phyloP scores from a whole-genome alignment of 331 rosid species.

The Acacia concinna region DNA sequence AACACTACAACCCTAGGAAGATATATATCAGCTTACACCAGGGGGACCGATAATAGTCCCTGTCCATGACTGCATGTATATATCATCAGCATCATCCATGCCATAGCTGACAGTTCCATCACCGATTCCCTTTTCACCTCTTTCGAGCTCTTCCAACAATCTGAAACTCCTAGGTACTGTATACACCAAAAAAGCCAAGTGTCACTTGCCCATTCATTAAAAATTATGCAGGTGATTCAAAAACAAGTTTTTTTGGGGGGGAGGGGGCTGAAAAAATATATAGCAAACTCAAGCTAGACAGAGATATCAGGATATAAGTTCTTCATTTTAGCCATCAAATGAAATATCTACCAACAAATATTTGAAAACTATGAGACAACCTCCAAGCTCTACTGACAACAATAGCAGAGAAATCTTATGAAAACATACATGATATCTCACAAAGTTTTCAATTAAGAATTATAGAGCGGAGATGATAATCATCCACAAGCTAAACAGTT shows the following conservation, averaged over 20 bases:
- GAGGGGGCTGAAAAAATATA: neutral
- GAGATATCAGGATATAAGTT: neutral
- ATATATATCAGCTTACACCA: constrained; percentile 55
- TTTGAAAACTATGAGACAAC: neutral
- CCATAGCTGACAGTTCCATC: constrained; percentile 99
- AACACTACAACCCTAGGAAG: neutral
- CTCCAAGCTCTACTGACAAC: neutral
- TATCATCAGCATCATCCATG: constrained; percentile 97
- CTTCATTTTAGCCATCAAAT: neutral
- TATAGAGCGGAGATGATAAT: neutral
- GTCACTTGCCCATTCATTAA: neutral
- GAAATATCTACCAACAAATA: neutral
- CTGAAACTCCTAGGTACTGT: constrained; percentile 96
- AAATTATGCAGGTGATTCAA: neutral
- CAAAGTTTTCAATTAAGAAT: neutral
- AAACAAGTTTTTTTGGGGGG: neutral
- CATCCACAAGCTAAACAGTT: neutral
- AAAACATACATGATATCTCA: neutral
- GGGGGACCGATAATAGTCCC: constrained; percentile 96
- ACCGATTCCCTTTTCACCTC: constrained; percentile 98
- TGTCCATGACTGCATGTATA: constrained; percentile 95
- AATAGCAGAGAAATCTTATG: neutral
- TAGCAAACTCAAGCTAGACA: neutral
- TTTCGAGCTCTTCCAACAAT: constrained; percentile 96
- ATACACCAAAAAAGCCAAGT: constrained; percentile 21